Percentiles rank a stretch among this genome's conserved stretches.
These are phyloP conservation scores for Eucalyptus dawsonii DNA, from an alignment of 345 rosid genomes.

Conservation along the genomic window DNA sequence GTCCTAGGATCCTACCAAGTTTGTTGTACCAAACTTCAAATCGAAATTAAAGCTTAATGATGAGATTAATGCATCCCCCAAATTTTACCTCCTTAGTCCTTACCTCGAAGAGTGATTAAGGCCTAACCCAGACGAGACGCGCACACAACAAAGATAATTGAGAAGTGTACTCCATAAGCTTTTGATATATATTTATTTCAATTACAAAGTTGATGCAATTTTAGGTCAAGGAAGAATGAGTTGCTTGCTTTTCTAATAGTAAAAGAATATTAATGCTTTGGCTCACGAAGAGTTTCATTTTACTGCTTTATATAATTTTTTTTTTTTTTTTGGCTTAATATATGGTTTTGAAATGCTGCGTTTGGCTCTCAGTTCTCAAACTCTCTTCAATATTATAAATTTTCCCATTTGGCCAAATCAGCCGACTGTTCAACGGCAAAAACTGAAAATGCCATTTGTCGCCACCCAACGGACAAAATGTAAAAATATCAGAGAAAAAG, in stretches of 20 bases:
- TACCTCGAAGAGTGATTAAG: background rate
- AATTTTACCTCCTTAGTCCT: background rate
- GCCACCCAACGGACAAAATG: background rate
- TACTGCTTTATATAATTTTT: background rate
- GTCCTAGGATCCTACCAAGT: background rate
- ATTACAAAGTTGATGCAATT: background rate
- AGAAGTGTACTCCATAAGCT: background rate
- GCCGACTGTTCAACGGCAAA: background rate
- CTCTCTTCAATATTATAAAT: background rate
- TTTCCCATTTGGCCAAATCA: background rate
- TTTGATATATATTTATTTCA: background rate
- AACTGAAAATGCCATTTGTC: background rate
- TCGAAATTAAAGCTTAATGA: background rate
- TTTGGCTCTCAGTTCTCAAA: background rate
- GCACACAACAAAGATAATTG: background rate
- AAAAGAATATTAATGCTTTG: background rate
- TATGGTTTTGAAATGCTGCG: background rate
- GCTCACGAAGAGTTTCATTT: background rate
- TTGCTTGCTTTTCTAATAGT: background rate
- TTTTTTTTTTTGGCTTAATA: background rate
- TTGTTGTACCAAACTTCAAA: background rate
- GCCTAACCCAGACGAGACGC: fast-evolving
- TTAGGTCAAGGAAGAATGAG: background rate
- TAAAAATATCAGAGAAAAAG: background rate
- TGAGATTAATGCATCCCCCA: background rate